These are phyloP conservation scores for Ceratonia siliqua DNA, from an alignment of 306 rosid species.

Conservation along the genomic window DNA sequence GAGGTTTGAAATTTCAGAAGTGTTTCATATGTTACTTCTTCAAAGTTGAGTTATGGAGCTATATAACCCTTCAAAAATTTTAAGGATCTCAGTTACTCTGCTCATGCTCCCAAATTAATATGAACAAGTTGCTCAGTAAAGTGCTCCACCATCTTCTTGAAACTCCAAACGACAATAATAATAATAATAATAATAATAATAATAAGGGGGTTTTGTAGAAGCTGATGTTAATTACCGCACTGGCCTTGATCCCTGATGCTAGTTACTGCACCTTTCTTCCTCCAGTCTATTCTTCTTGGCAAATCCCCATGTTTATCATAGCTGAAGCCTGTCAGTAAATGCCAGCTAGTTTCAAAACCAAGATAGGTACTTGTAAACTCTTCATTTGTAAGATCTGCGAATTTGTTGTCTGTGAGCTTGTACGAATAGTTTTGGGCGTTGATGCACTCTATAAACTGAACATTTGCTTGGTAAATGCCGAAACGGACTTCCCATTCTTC, in stretches of 20 bases:
- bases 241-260: slow-evolving; percentile 69
- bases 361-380: slow-evolving; percentile 50
- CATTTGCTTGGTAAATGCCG: slow-evolving; percentile 55
- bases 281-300: slow-evolving; percentile 66
- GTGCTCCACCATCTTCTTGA: not conserved
- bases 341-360: slow-evolving; percentile 31
- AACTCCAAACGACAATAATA: not conserved
- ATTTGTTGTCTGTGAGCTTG: slow-evolving; percentile 63
- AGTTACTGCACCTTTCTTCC: slow-evolving; percentile 63
- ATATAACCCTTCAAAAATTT: not conserved
- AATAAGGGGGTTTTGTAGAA: too few species aligned
- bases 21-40: too few species aligned
- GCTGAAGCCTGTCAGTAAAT: slow-evolving; percentile 30
- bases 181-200: too few species aligned
- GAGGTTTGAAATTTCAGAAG: not conserved
- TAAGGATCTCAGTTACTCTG: not conserved
- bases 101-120: not conserved
- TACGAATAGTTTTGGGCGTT: slow-evolving; percentile 60
- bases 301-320: slow-evolving; percentile 27
- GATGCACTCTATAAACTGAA: slow-evolving; percentile 47
- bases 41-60: not conserved
- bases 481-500: slow-evolving; percentile 59
- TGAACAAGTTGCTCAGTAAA: not conserved
- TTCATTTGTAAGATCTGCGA: slow-evolving; percentile 65
- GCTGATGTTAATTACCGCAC: too few species aligned